phyloP scores from a whole-genome alignment of 192 early-diverging fungal genomes.

The Coemansia sp. region DNA sequence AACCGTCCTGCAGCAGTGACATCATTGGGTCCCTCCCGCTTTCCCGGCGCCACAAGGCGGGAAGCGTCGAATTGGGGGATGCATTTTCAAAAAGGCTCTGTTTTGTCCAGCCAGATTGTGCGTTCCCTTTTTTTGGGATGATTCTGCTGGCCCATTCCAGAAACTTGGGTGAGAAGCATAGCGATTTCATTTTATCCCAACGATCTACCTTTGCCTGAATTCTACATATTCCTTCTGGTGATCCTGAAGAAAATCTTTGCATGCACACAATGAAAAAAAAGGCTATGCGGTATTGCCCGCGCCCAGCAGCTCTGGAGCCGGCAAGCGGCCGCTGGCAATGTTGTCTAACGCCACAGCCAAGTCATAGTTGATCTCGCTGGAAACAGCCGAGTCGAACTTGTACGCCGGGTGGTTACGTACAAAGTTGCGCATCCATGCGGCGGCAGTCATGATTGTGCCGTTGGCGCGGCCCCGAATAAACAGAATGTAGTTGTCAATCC shows the following conservation, averaged over 20 bases:
- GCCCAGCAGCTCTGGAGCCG: constrained; percentile 46
- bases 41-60: neutral
- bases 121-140: too few species aligned
- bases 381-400: constrained; percentile 85
- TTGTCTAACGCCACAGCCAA: constrained; percentile 58
- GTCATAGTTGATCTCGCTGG: constrained; percentile 82
- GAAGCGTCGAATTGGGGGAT: neutral
- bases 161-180: neutral
- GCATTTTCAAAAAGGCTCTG: neutral
- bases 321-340: constrained; percentile 30
- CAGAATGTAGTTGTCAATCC: constrained; percentile 72
- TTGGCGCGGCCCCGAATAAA: constrained; percentile 78
- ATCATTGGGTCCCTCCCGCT: constrained; percentile 3
- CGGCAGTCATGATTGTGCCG: constrained; percentile 81
- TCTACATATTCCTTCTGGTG: neutral
- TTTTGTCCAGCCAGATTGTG: neutral
- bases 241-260: neutral
- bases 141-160: neutral
- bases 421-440: constrained; percentile 88
- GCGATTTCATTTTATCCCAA: neutral
- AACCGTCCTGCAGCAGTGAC: constrained; percentile 13
- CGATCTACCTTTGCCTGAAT: neutral
- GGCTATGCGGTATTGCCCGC: constrained; percentile 5
- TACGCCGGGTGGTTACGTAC: constrained; percentile 83
- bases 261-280: neutral